Evolutionary conservation across 768 basidiomycete genomes (phyloP).

Genomic region (Termitomyces sp.): DNA sequence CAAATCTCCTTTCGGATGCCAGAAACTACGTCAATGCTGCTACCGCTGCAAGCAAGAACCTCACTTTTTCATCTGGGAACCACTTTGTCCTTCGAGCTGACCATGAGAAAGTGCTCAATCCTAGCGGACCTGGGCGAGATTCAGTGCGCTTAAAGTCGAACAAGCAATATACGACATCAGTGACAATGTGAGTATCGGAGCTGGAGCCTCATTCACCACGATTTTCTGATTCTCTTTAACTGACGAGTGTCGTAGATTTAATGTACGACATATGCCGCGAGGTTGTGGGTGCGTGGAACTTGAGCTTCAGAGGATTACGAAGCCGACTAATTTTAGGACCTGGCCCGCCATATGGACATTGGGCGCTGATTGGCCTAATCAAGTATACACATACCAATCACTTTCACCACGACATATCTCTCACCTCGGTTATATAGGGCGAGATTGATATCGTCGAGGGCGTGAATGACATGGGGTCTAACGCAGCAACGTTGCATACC

Average conservation of each 20-base stretch:
- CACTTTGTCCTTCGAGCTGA: conserved; percentile 58
- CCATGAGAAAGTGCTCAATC: conserved; percentile 39
- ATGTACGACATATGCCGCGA: conserved; percentile 58
- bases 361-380: conserved; percentile 43
- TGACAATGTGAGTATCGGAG: conserved; percentile 39
- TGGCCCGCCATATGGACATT: conserved; percentile 60
- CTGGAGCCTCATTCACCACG: neutral
- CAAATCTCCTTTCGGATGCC: neutral
- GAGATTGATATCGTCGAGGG: conserved; percentile 47
- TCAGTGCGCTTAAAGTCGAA: conserved; percentile 57
- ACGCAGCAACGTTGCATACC: conserved; percentile 36
- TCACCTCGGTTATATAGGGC: conserved; percentile 25
- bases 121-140: conserved; percentile 53
- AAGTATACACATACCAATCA: conserved; percentile 20
- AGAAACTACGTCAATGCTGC: conserved; percentile 20
- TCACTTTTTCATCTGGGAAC: conserved; percentile 53
- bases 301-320: too few relatives aligned
- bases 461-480: conserved; percentile 35
- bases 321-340: conserved; percentile 19
- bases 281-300: conserved; percentile 51
- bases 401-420: neutral
- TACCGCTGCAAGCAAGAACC: conserved; percentile 49
- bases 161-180: conserved; percentile 48
- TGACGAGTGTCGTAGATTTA: conserved; percentile 29
- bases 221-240: neutral